A percentile compares a stretch with the other conserved stretches of the same genome.
phyloP scores from a whole-genome alignment of 2,329 filamentous ascomycete genomes.

The Penicillium rolfsii region DNA sequence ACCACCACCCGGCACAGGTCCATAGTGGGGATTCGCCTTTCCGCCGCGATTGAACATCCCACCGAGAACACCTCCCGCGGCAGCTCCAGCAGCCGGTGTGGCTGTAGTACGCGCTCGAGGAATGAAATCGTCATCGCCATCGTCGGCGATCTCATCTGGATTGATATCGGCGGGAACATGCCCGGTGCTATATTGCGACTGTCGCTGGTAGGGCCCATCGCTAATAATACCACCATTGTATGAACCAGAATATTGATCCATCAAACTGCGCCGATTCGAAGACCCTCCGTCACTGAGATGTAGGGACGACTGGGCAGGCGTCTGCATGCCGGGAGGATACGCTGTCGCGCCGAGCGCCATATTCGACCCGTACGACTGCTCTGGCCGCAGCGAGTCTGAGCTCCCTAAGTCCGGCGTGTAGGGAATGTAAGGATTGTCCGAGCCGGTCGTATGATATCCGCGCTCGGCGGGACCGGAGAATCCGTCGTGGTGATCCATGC shows the following conservation, averaged over 20 bases:
- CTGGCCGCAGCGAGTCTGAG: conserved; percentile 37
- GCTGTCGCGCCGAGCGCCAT: conserved; percentile 40
- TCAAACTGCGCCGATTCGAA: conserved; percentile 56
- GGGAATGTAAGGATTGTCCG: conserved; percentile 45
- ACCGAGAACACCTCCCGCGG: conserved; percentile 49
- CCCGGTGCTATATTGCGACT: conserved; percentile 56
- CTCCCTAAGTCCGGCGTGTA: conserved; percentile 23
- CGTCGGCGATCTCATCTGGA: conserved; percentile 79
- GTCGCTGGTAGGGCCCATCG: conserved; percentile 70
- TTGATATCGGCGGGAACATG: conserved; percentile 63
- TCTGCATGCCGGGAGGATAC: conserved; percentile 37
- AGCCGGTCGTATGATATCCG: conserved; percentile 38
- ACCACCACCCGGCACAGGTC: conserved; percentile 52
- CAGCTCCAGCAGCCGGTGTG: conserved; percentile 48
- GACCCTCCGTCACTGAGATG: conserved; percentile 33
- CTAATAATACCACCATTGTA: conserved; percentile 45
- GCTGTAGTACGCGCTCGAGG: conserved; percentile 39
- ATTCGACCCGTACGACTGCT: conserved; percentile 46
- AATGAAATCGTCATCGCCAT: conserved; percentile 83
- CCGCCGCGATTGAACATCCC: conserved; percentile 49
- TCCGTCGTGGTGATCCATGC: conserved; percentile 32
- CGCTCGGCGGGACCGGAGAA: conserved; percentile 41
- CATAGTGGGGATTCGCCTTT: conserved; percentile 56
- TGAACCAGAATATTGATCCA: conserved; percentile 43
- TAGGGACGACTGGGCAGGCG: conserved; percentile 41